Evolutionary conservation across 345 rosid genomes (phyloP), one percentile per base, ranked within the genome.

Genomic region (Syzygium aromaticum): DNA sequence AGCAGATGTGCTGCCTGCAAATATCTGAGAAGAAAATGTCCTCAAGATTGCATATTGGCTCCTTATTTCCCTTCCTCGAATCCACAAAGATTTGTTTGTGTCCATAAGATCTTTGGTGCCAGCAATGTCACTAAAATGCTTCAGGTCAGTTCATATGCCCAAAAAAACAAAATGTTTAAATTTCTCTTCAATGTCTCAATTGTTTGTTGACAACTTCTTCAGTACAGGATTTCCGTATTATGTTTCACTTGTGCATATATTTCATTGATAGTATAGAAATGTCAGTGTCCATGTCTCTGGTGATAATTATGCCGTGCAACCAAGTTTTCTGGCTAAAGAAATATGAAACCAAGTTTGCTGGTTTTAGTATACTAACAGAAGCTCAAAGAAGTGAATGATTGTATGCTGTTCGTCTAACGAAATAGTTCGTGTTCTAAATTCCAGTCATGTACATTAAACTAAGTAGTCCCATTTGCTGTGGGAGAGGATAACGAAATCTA

Each of bases 1-100:
- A 38, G 80, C 38, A 87, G 92, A 88, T 88, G 92, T 54, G 91
- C 90, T 56, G 92, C 90, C 19, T 89, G 92, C 89, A 91, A 77
- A 84, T 87, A 53, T 86, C 51, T 89, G 83, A 88, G 89, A 84
- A 90, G 88, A 86, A 85, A 49, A 90, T 90, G 93, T 33, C 51
- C 86, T 30, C 51, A 51, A 77, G 91, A 89, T 83, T 89, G 93
- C 85, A 59, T 91, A 5, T 30, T 91, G 77, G 87, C 89, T n/a
- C 93, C 91, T 7, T 83, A 87, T 78, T 90, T 89, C 77, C 91
- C 91, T 51, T 54, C 93, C 46, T 13, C 87, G 84, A 28, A 88
- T 59, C 93, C 46, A 14, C 86, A 83, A 7, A 88, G 91, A 86
- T 90, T 89, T 63, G 86, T 89, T 28, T 33, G 21, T n/a, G 89